Percentiles rank a stretch among this genome's conserved stretches.
Evolutionary conservation across 2,329 filamentous ascomycete genomes (phyloP).

Genomic region (Ceratocystiopsis minuta): DNA sequence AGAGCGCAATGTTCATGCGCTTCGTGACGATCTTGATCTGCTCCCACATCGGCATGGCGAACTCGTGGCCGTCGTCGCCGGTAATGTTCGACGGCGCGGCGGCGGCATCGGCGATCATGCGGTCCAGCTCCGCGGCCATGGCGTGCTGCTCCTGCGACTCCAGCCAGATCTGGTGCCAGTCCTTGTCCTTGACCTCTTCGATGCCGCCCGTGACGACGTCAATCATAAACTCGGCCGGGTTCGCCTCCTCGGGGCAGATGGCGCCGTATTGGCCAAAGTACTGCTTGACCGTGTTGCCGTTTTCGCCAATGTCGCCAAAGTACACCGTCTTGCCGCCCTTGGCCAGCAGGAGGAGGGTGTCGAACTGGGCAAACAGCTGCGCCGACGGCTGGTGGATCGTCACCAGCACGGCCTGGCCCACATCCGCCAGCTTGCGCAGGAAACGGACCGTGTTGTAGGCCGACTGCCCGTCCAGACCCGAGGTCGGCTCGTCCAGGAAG

Average conservation of each 20-base stretch:
- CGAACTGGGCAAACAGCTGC: slow-evolving; percentile 31
- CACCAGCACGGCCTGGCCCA: slow-evolving; percentile 48
- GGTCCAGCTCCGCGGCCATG: slow-evolving; percentile 49
- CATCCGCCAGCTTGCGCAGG: slow-evolving; percentile 46
- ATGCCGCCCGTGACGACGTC: slow-evolving; percentile 32
- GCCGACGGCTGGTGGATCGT: slow-evolving; percentile 56
- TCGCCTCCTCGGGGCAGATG: slow-evolving; percentile 15
- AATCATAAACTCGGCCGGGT: slow-evolving; percentile 64
- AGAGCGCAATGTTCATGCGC: slow-evolving; percentile 55
- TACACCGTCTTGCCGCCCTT: no score
- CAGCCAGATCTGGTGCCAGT: slow-evolving; percentile 22
- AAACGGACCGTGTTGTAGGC: slow-evolving; percentile 49
- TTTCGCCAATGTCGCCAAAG: no score
- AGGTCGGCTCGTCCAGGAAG: slow-evolving; percentile 40
- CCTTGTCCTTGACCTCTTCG: slow-evolving; percentile 17
- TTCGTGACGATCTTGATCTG: slow-evolving; percentile 44
- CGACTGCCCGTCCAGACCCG: slow-evolving; percentile 49
- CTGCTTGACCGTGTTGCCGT: no score
- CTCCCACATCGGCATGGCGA: slow-evolving; percentile 46
- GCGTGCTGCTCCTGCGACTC: slow-evolving; percentile 15
- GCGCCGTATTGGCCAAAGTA: no score
- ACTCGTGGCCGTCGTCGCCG: slow-evolving; percentile 31
- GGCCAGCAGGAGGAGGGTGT: no score
- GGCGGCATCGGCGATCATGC: slow-evolving; percentile 30
- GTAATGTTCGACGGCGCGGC: not conserved